Evolutionary conservation across 257 asterid genomes (phyloP).

Genomic region (Apocynum venetum): DNA sequence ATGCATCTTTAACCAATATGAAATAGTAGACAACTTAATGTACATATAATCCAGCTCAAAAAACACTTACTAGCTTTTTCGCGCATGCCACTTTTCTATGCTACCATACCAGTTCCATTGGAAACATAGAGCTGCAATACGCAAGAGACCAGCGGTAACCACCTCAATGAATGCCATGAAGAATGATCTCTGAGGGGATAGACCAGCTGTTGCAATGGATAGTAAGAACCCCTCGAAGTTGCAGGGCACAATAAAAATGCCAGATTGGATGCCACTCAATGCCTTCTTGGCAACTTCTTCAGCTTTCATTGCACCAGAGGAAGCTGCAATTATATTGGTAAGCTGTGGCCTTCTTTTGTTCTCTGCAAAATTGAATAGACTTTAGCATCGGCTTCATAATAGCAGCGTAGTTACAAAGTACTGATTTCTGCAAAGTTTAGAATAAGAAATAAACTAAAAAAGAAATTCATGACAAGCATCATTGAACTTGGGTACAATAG

Average conservation of each 20-base stretch:
- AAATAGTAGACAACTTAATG: not conserved
- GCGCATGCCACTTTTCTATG: slow-evolving; percentile 60
- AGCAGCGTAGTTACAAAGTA: not conserved
- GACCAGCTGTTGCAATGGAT: too few species aligned
- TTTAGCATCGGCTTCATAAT: not conserved
- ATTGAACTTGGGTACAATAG: not conserved
- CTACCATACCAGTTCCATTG: slow-evolving; percentile 85
- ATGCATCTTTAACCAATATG: not conserved
- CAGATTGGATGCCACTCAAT: slow-evolving; percentile 60
- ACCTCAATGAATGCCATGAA: too few species aligned
- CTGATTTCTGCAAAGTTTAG: not conserved
- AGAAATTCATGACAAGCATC: too few species aligned
- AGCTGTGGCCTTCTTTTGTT: slow-evolving; percentile 73
- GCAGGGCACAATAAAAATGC: slow-evolving; percentile 58
- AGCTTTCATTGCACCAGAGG: slow-evolving; percentile 94
- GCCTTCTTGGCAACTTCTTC: slow-evolving; percentile 76
- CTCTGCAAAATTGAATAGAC: slow-evolving; percentile 45
- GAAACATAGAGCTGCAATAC: slow-evolving; percentile 66
- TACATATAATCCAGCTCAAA: not conserved
- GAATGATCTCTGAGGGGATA: too few species aligned
- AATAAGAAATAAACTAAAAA: too few species aligned
- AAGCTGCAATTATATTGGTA: slow-evolving; percentile 72
- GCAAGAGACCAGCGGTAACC: too few species aligned
- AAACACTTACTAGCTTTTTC: slow-evolving; percentile 29
- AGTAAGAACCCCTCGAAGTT: too few species aligned